A percentile compares a stretch with the other conserved stretches of the same genome.
Conservation (phyloP, 768 basidiomycete genomes). For the Trametes villosa region DNA sequence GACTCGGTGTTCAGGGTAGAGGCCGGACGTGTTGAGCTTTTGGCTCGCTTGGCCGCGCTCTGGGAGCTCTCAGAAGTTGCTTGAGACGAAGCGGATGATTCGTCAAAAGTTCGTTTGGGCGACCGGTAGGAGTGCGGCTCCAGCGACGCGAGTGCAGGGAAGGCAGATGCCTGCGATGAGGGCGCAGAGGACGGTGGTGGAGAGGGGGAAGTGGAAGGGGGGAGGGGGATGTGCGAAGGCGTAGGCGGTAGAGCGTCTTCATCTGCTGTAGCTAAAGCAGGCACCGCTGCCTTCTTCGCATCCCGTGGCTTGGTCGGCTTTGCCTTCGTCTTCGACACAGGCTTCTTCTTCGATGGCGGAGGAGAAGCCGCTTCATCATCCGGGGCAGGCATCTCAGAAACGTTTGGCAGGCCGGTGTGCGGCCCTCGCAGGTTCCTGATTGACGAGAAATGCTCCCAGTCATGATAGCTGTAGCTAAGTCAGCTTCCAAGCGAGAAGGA, state of each 20-base stretch:
- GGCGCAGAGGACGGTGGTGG: constrained; percentile 29
- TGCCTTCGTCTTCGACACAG: constrained; percentile 30
- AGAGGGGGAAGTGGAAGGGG: constrained; percentile 40
- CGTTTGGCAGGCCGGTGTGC: constrained; percentile 72
- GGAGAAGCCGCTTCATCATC: constrained; percentile 37
- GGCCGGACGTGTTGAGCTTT: constrained; percentile 28
- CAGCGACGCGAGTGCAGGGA: constrained; percentile 22
- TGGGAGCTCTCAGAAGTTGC: constrained; percentile 34
- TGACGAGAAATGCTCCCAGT: constrained; percentile 96
- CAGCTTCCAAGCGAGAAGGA: constrained; percentile 17
- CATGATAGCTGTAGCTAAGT: constrained; percentile 66
- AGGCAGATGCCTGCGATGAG: constrained; percentile 20
- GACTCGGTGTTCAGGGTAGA: constrained; percentile 8
- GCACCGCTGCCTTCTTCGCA: constrained; percentile 20
- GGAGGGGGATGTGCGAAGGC: constrained; percentile 42
- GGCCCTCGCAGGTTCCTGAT: constrained; percentile 87
- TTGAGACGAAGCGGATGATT: constrained; percentile 49
- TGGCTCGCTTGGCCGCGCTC: constrained; percentile 37
- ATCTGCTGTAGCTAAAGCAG: constrained; percentile 6
- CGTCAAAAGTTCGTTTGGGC: constrained; percentile 65
- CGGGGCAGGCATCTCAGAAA: constrained; percentile 52
- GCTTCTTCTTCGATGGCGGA: constrained; percentile 40
- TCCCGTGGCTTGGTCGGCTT: constrained; percentile 20
- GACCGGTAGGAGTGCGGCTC: constrained; percentile 46
- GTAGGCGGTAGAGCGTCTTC: constrained; percentile 27